Conservation (phyloP, 495 filamentous ascomycete genomes). For the Staphylotrichum longicolle region DNA sequence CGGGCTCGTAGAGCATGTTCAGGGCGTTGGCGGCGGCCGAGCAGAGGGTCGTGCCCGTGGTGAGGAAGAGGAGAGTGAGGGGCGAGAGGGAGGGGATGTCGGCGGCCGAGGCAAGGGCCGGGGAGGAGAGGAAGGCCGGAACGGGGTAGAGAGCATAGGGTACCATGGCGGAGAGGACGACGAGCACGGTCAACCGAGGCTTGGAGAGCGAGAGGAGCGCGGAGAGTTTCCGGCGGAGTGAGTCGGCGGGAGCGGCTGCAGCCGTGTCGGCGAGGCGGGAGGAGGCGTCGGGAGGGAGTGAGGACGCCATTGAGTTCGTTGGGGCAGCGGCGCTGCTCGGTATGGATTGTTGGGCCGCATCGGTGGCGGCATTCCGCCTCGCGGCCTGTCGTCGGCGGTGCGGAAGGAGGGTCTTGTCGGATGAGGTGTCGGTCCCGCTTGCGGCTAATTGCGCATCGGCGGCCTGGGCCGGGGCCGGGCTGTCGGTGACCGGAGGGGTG, state of each 20-base stretch:
- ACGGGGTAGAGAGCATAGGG: slow-evolving; percentile 93
- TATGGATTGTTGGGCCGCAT: slow-evolving; percentile 9
- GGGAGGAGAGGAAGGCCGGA: slow-evolving; percentile 67
- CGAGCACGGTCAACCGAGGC: slow-evolving; percentile 86
- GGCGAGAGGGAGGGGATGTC: slow-evolving; percentile 81
- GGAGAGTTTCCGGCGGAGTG: slow-evolving; percentile 73
- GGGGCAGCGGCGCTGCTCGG: not conserved
- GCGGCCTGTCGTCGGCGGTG: slow-evolving; percentile 45
- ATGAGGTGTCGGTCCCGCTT: slow-evolving; percentile 5
- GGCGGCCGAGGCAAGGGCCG: slow-evolving; percentile 52
- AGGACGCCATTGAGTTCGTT: slow-evolving; percentile 24
- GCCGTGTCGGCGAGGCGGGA: slow-evolving; percentile 72
- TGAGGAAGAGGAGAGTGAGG: slow-evolving; percentile 89
- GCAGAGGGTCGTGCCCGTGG: slow-evolving; percentile 80
- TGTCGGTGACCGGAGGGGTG: slow-evolving; percentile 17
- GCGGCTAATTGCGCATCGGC: not conserved
- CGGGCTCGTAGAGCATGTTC: slow-evolving; percentile 95
- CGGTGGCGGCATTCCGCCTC: slow-evolving; percentile 28
- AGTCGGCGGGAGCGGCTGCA: slow-evolving; percentile 61
- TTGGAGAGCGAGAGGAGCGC: slow-evolving; percentile 90
- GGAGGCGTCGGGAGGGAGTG: slow-evolving; percentile 77
- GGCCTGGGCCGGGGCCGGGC: slow-evolving; percentile 8
- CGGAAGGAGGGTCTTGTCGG: slow-evolving; percentile 34
- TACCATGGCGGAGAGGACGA: slow-evolving; percentile 86
- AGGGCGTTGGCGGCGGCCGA: slow-evolving; percentile 86